Evolutionary conservation across 768 basidiomycete genomes (phyloP).

Genomic region (Leccinum imitatum): DNA sequence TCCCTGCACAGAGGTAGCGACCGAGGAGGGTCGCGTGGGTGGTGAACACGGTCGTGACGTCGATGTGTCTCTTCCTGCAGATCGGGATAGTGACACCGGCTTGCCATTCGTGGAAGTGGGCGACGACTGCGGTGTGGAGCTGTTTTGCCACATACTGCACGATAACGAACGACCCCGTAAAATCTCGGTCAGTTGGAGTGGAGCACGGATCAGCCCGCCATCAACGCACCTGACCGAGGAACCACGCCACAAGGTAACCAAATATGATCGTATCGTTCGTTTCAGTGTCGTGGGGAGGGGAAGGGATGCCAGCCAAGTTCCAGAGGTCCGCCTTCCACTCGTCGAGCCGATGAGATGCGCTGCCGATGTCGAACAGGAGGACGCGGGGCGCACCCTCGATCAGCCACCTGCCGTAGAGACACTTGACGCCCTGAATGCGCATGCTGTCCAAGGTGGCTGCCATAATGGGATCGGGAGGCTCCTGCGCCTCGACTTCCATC

Average conservation of each 20-base stretch:
- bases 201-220: conserved; percentile 10
- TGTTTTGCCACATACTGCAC: conserved; percentile 78
- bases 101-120: conserved; percentile 99
- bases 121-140: conserved; percentile 82
- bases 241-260: conserved; percentile 98
- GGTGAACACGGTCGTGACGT: conserved; percentile 98
- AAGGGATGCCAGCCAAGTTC: conserved; percentile 97
- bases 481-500: conserved; percentile 96
- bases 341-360: conserved; percentile 82
- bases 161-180: conserved; percentile 2
- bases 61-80: conserved; percentile 94
- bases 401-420: conserved; percentile 95
- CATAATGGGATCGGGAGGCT: conserved; percentile 80
- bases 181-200: conserved; percentile 5
- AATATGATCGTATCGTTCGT: conserved; percentile 98
- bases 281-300: conserved; percentile 94
- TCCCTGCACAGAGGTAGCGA: conserved; percentile 96
- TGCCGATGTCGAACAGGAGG: conserved; percentile 93
- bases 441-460: conserved; percentile 76
- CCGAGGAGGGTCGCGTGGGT: conserved; percentile 98
- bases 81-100: conserved; percentile 94
- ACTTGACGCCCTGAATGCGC: conserved; percentile 89
- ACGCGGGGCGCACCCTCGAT: conserved; percentile 97
- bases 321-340: conserved; percentile 99
- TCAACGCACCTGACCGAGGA: conserved; percentile 88